Base-by-base conservation (phyloP, 1,139 yeast genomes). In the Saccharomyces hybrid region DNA sequence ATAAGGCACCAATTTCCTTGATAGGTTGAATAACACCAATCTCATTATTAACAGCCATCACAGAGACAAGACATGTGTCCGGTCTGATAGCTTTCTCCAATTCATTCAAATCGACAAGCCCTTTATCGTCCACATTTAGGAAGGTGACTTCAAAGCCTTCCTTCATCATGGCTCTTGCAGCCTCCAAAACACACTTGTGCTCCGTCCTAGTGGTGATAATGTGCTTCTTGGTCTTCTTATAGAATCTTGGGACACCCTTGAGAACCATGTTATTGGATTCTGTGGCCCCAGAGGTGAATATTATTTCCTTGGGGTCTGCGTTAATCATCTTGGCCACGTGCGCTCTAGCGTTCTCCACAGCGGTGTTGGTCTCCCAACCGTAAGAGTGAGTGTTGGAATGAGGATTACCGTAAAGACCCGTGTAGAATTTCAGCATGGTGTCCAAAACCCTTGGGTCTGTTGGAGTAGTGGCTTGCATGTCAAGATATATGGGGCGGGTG, bases 331-430 rank as follows among this genome's bases (percentile, higher is more conserved):
- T 77, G 3, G 99, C 98, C 54, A 93, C 78, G 64, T 90, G 79
- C 52, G 76, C 78, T 66, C 99, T 82, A 3, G 99, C 96, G 54
- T 75, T 76, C 68, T 93, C 99, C 38, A 95, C 95, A 57, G 87
- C 97, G 63, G 80, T 81, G 57, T 91, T 97, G 5, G 99, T 88
- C 73, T 93, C 99, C 99, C 99, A 93, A 41, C 99, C 99, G 70
- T 93, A 93, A n/a, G 96, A 82, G 69, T 93, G 98, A 11, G 99
- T 95, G 54, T 95, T 84, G 3, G 97, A 89, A 72, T 93, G 99
- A 13, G 99, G 99, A 71, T 93, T 93, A 55, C 99, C 99, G 68
- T 90, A 93, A 56, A 88, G 78, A 13, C 97, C 98, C 3, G 98
- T 91, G 72, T 84, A 90, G 70, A 86, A 93, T 65, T 83, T 86